Evolutionary conservation across 306 rosid species (phyloP), one percentile per base, ranked within the genome.

Genomic region (Fragaria ananassa): DNA sequence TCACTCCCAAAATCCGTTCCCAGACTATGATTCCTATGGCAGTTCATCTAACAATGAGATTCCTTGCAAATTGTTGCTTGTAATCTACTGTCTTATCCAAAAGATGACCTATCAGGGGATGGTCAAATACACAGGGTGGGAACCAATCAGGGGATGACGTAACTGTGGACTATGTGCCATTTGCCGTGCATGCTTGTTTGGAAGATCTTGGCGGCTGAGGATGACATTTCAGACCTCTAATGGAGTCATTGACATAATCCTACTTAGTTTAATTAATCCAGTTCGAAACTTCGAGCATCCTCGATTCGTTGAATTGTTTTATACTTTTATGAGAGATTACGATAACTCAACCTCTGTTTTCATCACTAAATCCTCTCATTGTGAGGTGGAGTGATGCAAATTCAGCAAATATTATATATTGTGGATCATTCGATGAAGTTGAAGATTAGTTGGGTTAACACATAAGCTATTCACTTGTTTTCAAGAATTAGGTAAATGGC

Each of bases 41-140:
- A 23, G 34, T 23, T 58, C n/a, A 29, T 15, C 41, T 13, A 53
- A 34, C 46, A 35, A 17, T 7, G 35, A 64, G 12, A 64, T 8
- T 50, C n/a, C 21, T 75, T 13, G 76, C 81, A 54, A 69, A 50
- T 27, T 74, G 49, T 39, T 68, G 78, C 70, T 65, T 65, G 70
- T 37, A 37, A 37, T 37, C 47, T 31, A 37, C 70, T 29, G 47
- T 65, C 89, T 88, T 87, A 87, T 82, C 89, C 83, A 51, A 75
- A 74, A 37, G 88, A 81, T 81, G 74, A 83, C 23, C 12, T 14
- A 4, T 19, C 54, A 68, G 44, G 70, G 71, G 73, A 44, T 17
- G 79, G 79, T 73, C 78, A 31, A 72, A n/a, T 31, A 19, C 34
- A 68, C 82, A 23, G 69, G 64, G 83, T 58, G 79, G 76, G 1